These are phyloP conservation scores for Phytophthora quininea DNA, from an alignment of 352 stramenopile genomes.

Conservation along the genomic window DNA sequence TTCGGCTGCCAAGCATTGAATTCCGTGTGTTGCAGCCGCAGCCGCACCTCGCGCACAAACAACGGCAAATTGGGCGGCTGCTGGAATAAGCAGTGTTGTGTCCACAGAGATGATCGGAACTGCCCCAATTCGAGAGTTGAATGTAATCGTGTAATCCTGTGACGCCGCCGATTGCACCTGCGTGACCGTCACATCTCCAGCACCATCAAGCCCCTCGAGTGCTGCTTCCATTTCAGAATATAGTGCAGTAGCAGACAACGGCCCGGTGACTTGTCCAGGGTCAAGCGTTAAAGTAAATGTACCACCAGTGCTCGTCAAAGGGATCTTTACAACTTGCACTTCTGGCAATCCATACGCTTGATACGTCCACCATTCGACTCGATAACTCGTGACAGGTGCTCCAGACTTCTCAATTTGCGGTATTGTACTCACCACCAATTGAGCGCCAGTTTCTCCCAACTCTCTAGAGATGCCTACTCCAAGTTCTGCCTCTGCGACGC, in stretches of 20 bases:
- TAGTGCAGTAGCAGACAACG: constrained; percentile 55
- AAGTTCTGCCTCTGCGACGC: no score
- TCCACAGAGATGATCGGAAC: constrained; percentile 48
- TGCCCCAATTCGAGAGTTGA: constrained; percentile 45
- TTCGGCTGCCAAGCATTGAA: constrained; percentile 57
- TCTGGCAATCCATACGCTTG: constrained; percentile 54
- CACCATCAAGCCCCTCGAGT: constrained; percentile 75
- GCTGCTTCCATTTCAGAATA: constrained; percentile 82
- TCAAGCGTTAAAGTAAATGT: constrained; percentile 85
- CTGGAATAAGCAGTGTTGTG: constrained; percentile 29
- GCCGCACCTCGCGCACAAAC: constrained; percentile 57
- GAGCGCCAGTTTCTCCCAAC: no score
- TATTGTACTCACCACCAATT: no score
- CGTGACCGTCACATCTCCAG: constrained; percentile 83
- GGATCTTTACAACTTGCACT: constrained; percentile 89
- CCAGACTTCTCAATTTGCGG: constrained; percentile 21
- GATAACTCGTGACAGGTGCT: constrained; percentile 79
- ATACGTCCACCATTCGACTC: constrained; percentile 88
- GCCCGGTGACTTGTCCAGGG: constrained; percentile 46
- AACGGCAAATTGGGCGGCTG: constrained; percentile 38
- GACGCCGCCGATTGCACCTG: constrained; percentile 33
- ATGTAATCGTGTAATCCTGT: constrained; percentile 59
- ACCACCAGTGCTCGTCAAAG: constrained; percentile 71
- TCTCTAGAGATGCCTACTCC: no score
- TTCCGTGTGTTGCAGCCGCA: constrained; percentile 26